Evolutionary conservation across 371 early-diverging fungal species (phyloP).

Genomic region (Rhizomucor pusillus): DNA sequence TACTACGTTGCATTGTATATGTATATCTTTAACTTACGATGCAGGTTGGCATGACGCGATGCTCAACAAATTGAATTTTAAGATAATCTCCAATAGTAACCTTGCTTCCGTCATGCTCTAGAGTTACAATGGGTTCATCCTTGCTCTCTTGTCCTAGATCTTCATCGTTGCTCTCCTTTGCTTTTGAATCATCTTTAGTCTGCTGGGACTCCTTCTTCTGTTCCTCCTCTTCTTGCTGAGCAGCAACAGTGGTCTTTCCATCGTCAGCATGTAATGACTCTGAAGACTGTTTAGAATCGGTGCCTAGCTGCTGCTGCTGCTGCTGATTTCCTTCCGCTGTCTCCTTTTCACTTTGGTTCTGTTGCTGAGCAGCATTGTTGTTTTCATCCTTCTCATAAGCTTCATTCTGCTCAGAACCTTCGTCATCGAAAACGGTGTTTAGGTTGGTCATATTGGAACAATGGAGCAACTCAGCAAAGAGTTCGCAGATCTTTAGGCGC

Average conservation of each 20-base stretch:
- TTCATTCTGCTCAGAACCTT: conserved; percentile 6
- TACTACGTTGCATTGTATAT: no score
- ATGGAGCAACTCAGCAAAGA: conserved; percentile 93
- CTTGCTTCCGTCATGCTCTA: conserved; percentile 1
- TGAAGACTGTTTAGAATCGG: not conserved
- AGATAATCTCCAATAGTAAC: conserved; percentile 68
- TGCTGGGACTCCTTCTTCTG: not conserved
- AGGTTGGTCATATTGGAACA: conserved; percentile 79
- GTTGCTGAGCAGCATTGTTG: not conserved
- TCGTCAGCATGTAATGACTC: no score
- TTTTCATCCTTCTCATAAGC: conserved; percentile 6
- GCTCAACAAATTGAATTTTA: conserved; percentile 63
- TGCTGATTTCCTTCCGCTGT: not conserved
- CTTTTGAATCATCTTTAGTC: not conserved
- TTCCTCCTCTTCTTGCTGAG: not conserved
- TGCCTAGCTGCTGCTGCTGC: not conserved
- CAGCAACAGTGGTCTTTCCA: not conserved
- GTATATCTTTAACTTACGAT: conserved; percentile 29
- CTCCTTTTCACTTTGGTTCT: not conserved
- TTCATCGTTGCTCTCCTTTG: no score
- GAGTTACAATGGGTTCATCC: conserved; percentile 2
- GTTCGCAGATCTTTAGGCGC: conserved; percentile 89
- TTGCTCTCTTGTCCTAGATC: not conserved
- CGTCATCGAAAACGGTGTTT: conserved; percentile 3
- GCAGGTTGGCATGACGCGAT: conserved; percentile 60